Evolutionary conservation across 2,329 filamentous ascomycete genomes (phyloP), one percentile per base, ranked within the genome.

Genomic region (Hypoxylon sp.): DNA sequence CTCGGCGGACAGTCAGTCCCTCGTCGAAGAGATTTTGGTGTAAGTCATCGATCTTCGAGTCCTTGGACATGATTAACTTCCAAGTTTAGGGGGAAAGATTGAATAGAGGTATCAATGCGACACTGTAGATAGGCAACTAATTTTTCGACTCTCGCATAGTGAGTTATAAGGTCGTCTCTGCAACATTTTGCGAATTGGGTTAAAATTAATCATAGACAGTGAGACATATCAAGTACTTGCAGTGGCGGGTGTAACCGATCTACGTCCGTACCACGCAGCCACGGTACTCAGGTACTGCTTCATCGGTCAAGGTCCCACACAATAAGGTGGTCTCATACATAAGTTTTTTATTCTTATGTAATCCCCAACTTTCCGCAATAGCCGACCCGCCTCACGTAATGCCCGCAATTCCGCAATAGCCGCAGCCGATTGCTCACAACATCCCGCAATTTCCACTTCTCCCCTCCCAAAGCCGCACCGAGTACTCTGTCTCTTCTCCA

Each of bases 361-460:
- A 43, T 49, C 10, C 10, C 25, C 21, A 28, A 30, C 14, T 3
- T 49, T 11, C 45, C 45, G 45, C 45, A 49, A 49, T 30, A 49
- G 13, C 45, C 45, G 45, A 9, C 13, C 45, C 45, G 23, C 19
- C 45, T 28, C 19, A 23, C 38, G n/a, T 41, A 41, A 43, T 43
- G 38, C 9, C 9, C n/a, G 38, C 17, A 17, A 41, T 41, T 6
- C 38, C 38, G 38, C 38, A 43, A 43, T 43, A 21, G 5, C 38
- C 38, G 38, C 17, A 19, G 9, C 38, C 17, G 36, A 17, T 7
- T 7, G 5, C 9, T 5, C n/a, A 17, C 38, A 21, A 21, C 9
- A 2, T 21, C 21, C 45, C 45, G 45, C 45, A 49, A 49, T 28
- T 49, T 30, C 45, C 45, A 49, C 25, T 28, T n/a, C 45, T 49